Evolutionary conservation across 2,329 filamentous ascomycete species (phyloP).

Genomic region (Elsinoe perseae): DNA sequence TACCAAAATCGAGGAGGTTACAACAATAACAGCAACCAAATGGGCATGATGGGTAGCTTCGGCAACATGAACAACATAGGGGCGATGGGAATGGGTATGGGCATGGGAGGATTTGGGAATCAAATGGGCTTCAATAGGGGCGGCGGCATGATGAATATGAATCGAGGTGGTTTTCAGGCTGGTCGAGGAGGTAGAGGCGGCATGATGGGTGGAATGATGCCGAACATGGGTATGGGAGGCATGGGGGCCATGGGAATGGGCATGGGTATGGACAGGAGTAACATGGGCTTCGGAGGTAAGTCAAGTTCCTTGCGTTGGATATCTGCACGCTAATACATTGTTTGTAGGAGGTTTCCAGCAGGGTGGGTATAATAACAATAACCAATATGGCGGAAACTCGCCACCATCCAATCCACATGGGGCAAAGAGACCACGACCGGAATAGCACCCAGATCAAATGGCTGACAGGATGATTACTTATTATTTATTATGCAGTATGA

Average conservation of each 20-base stretch:
- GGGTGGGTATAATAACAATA: conserved; percentile 59
- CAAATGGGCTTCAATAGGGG: conserved; percentile 18
- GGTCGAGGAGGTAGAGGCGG: conserved; percentile 41
- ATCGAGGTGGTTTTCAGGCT: conserved; percentile 12
- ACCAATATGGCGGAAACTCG: conserved; percentile 51
- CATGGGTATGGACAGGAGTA: conserved; percentile 38
- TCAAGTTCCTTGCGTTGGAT: not conserved
- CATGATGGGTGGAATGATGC: conserved; percentile 41
- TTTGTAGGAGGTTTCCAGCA: conserved; percentile 58
- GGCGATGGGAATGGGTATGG: conserved; percentile 19
- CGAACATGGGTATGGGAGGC: conserved; percentile 30
- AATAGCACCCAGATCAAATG: conserved; percentile 8
- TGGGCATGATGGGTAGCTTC: conserved; percentile 21
- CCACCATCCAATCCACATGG: conserved; percentile 18
- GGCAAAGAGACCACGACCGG: conserved; percentile 19
- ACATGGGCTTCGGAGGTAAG: conserved; percentile 37
- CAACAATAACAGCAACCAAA: conserved; percentile 18
- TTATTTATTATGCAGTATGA: conserved; percentile 3
- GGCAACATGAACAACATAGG: conserved; percentile 33
- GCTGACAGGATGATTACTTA: not conserved
- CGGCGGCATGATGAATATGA: conserved; percentile 18
- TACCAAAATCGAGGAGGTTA: conserved; percentile 20
- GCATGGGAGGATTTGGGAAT: conserved; percentile 8
- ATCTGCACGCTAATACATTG: conserved; percentile 32
- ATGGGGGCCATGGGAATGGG: conserved; percentile 34